Conservation (phyloP, 306 rosid species). For the cucumber (Cucumis sativus) region DNA sequence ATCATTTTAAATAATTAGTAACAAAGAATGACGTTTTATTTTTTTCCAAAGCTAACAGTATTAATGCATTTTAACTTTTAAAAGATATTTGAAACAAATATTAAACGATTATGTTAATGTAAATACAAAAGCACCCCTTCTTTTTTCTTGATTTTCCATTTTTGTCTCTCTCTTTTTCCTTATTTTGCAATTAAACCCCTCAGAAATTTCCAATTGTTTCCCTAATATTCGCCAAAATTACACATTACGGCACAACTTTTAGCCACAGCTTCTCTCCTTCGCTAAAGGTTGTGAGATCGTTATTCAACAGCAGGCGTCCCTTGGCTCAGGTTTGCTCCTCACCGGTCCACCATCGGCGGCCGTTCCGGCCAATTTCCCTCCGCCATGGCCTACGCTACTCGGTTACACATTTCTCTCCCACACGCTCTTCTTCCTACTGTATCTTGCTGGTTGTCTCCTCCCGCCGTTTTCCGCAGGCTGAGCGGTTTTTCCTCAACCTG, state of each 20-base stretch:
- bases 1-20: no score
- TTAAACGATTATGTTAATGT: no score
- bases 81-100: no score
- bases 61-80: no score
- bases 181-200: neutral
- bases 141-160: neutral
- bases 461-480: constrained; percentile 20
- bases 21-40: no score
- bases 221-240: neutral
- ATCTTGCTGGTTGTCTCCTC: constrained; percentile 13
- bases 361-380: neutral
- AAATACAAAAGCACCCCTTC: neutral
- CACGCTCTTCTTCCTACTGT: constrained; percentile 14
- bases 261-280: neutral
- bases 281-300: neutral
- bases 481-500: constrained; percentile 12
- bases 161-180: neutral
- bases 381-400: constrained; percentile 36
- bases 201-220: neutral
- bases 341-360: neutral
- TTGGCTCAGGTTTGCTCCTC: neutral
- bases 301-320: neutral
- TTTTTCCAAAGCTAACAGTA: no score
- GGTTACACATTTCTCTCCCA: constrained; percentile 13
- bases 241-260: neutral